A percentile compares a stretch with the other conserved stretches of the same genome.
These are phyloP conservation scores for Spathaspora jeffriesii DNA, from an alignment of 1,139 yeast genomes.

Conservation along the genomic window DNA sequence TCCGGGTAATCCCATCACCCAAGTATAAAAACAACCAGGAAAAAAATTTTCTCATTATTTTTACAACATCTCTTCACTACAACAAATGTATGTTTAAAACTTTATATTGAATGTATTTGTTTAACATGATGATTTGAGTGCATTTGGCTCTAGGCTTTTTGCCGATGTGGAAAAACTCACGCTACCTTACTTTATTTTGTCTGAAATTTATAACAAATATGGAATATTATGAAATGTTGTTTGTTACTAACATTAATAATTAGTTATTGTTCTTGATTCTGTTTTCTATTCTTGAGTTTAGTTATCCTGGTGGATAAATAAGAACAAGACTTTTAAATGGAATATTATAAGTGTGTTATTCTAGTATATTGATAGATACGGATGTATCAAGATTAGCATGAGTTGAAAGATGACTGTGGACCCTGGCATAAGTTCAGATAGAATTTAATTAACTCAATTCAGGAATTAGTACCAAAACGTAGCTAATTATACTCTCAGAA, in stretches of 20 bases:
- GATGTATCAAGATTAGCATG: no score
- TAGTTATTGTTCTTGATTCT: neutral
- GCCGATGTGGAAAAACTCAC: conserved; percentile 93
- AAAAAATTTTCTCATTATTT: neutral
- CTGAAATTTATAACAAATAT: conserved; percentile 15
- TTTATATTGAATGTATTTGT: conserved; percentile 1
- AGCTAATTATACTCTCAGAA: no score
- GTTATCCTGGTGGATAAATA: neutral
- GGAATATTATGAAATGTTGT: neutral
- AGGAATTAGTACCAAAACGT: no score
- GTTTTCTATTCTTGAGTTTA: neutral
- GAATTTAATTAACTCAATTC: no score
- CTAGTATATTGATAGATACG: neutral
- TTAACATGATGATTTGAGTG: conserved; percentile 74
- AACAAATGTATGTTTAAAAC: neutral
- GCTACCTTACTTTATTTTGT: conserved; percentile 69
- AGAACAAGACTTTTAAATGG: neutral
- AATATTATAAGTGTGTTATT: neutral
- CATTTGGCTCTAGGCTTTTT: conserved; percentile 94
- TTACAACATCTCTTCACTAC: neutral
- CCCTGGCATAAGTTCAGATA: no score
- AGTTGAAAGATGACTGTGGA: no score
- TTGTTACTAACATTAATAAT: neutral
- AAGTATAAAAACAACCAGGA: neutral
- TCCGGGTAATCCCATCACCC: conserved; percentile 1